phyloP scores from a whole-genome alignment of 1,284 basidiomycete species.

The Fistulina hepatica region DNA sequence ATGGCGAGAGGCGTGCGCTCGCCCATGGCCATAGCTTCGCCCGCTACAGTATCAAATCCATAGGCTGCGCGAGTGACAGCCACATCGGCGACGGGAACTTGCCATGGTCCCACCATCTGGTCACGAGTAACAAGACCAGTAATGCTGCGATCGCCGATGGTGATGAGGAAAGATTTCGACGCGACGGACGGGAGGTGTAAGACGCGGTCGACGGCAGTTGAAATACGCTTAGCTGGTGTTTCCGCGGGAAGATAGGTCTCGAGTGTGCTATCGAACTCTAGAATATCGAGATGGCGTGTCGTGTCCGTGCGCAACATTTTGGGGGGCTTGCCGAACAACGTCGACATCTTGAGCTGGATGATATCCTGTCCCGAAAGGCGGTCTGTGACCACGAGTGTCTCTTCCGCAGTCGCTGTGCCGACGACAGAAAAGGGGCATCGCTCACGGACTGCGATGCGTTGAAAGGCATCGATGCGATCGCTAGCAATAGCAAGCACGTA shows the following conservation, averaged over 20 bases:
- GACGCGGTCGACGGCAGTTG: constrained; percentile 63
- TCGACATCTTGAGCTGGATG: constrained; percentile 88
- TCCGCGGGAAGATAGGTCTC: constrained; percentile 47
- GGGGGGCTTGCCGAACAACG: constrained; percentile 93
- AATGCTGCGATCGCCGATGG: constrained; percentile 92
- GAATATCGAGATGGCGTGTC: constrained; percentile 39
- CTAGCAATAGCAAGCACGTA: constrained; percentile 86
- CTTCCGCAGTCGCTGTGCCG: constrained; percentile 73
- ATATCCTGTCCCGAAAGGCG: constrained; percentile 71
- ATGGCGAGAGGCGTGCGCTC: constrained; percentile 93
- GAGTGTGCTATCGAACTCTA: constrained; percentile 67
- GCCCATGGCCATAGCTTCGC: constrained; percentile 97
- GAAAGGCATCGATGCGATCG: constrained; percentile 52
- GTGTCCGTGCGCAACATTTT: constrained; percentile 76
- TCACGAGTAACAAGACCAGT: constrained; percentile 93
- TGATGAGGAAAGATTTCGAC: constrained; percentile 96
- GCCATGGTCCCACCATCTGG: constrained; percentile 99
- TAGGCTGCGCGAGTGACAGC: constrained; percentile 94
- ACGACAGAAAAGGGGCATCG: constrained; percentile 91
- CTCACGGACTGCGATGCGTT: constrained; percentile 76
- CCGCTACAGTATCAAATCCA: constrained; percentile 74
- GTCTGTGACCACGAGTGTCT: constrained; percentile 86
- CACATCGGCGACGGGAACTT: constrained; percentile 95
- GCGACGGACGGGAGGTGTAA: constrained; percentile 87
- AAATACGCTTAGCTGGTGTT: constrained; percentile 33